These are phyloP conservation scores for Rhodamnia argentea DNA, from an alignment of 345 rosid species.

Conservation along the genomic window DNA sequence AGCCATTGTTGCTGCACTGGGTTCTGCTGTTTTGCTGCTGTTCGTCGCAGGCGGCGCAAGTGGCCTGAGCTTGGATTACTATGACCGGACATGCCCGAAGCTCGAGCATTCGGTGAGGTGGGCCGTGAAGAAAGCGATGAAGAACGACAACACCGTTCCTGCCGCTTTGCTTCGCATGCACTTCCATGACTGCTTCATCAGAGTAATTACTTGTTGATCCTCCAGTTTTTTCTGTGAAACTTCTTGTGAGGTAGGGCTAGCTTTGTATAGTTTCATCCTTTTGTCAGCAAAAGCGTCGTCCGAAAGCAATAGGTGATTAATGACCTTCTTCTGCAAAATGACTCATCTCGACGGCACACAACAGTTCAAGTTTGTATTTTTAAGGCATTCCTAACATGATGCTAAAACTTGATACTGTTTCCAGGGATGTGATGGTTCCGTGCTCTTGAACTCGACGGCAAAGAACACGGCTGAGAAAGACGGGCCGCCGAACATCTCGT, in stretches of 20 bases:
- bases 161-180: slow-evolving; percentile 90
- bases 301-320: neutral
- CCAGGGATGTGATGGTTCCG: slow-evolving; percentile 93
- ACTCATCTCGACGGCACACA: neutral
- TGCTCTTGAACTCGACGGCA: slow-evolving; percentile 57
- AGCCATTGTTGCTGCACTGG: neutral
- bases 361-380: neutral
- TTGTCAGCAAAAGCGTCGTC: neutral
- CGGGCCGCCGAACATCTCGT: slow-evolving; percentile 81
- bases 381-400: neutral
- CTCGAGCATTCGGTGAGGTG: slow-evolving; percentile 39
- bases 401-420: neutral
- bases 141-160: slow-evolving; percentile 63
- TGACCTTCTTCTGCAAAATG: neutral
- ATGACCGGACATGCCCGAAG: slow-evolving; percentile 50
- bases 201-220: slow-evolving; percentile 17
- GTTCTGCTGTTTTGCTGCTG: neutral
- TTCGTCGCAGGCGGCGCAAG: slow-evolving; percentile 3
- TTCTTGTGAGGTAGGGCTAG: neutral
- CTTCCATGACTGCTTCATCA: slow-evolving; percentile 75
- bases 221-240: neutral
- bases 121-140: slow-evolving; percentile 54
- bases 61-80: slow-evolving; percentile 55
- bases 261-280: neutral
- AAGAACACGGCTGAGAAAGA: slow-evolving; percentile 76